These are phyloP conservation scores for Citrullus colocynthis DNA, from an alignment of 306 rosid genomes.

Conservation along the genomic window DNA sequence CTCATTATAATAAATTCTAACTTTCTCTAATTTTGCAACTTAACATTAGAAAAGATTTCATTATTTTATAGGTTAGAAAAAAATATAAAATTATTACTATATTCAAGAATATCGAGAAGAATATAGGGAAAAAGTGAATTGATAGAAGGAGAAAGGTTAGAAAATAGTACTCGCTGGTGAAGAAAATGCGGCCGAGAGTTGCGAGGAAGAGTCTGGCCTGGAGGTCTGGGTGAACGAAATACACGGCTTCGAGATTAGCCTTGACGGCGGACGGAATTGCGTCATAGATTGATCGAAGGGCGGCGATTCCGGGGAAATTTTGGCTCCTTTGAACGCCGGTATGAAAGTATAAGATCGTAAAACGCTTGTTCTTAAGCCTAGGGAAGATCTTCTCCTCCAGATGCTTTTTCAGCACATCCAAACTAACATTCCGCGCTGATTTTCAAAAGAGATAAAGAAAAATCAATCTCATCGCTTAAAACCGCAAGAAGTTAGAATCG, in stretches of 20 bases:
- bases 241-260: constrained; percentile 67
- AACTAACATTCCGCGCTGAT: constrained; percentile 54
- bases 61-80: neutral
- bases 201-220: constrained; percentile 86
- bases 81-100: neutral
- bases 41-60: too few species aligned
- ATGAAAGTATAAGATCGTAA: constrained; percentile 64
- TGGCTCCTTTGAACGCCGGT: constrained; percentile 65
- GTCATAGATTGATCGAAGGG: constrained; percentile 66
- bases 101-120: neutral
- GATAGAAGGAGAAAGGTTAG: neutral
- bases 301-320: constrained; percentile 80
- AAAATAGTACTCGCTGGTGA: constrained; percentile 51
- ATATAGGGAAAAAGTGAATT: neutral
- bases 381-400: constrained; percentile 66
- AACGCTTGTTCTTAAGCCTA: constrained; percentile 39
- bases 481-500: neutral
- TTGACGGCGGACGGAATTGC: constrained; percentile 58
- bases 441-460: neutral
- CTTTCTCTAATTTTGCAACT: neutral
- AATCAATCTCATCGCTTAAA: neutral
- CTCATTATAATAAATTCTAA: too few species aligned
- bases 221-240: constrained; percentile 66
- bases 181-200: constrained; percentile 75
- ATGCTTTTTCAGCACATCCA: constrained; percentile 47